Percentiles rank a stretch among this genome's conserved stretches.
Evolutionary conservation across 495 filamentous ascomycete species (phyloP).

Genomic region (Achaetomiella virescens): DNA sequence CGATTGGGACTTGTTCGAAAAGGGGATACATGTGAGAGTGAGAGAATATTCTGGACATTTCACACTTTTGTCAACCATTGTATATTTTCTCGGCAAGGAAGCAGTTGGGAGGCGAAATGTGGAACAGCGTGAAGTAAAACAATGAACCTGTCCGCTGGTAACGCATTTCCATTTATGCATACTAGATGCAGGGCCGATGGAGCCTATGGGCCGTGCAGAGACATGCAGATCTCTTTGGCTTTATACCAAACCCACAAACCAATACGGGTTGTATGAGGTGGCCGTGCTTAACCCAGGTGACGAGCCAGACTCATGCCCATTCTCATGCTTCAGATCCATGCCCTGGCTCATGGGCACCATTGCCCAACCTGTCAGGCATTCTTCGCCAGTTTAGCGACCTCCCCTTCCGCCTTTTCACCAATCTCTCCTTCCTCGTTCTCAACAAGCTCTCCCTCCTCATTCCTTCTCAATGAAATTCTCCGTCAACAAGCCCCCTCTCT

Average conservation of each 20-base stretch:
- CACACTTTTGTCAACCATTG: too few relatives aligned
- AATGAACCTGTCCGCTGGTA: constrained; percentile 2
- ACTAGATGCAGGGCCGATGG: neutral
- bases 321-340: too few relatives aligned
- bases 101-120: too few relatives aligned
- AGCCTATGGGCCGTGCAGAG: neutral
- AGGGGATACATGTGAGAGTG: too few relatives aligned
- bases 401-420: neutral
- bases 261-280: neutral
- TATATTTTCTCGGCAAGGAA: too few relatives aligned
- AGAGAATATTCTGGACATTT: too few relatives aligned
- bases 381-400: neutral
- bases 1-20: too few relatives aligned
- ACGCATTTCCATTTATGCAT: constrained; percentile 9
- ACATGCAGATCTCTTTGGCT: neutral
- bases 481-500: constrained; percentile 6
- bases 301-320: too few relatives aligned
- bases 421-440: neutral
- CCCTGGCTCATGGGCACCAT: too few relatives aligned
- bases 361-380: too few relatives aligned
- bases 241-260: too few relatives aligned
- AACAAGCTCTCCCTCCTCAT: neutral
- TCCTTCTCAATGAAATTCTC: constrained; percentile 18
- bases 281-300: neutral
- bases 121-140: neutral